These are phyloP conservation scores for Hericium erinaceus DNA, from an alignment of 768 basidiomycete genomes.

Conservation along the genomic window DNA sequence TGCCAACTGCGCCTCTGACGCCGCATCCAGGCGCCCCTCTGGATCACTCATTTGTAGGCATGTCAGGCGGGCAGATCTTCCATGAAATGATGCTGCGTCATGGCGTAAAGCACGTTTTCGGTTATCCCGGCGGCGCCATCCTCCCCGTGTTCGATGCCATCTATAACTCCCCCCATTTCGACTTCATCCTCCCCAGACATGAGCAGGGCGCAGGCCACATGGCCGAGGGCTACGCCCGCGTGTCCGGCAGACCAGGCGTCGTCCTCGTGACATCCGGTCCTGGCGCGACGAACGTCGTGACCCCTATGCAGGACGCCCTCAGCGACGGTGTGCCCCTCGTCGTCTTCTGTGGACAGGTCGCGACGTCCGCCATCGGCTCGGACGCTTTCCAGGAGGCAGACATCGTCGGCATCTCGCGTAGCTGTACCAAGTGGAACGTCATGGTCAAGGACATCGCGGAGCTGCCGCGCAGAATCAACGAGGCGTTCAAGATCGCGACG, in stretches of 20 bases:
- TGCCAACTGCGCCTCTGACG: slow-evolving; percentile 26
- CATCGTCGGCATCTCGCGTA: slow-evolving; percentile 88
- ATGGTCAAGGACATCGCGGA: slow-evolving; percentile 98
- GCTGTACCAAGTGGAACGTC: slow-evolving; percentile 99
- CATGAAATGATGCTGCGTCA: slow-evolving; percentile 99
- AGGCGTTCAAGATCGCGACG: slow-evolving; percentile 98
- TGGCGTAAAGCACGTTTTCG: slow-evolving; percentile 92
- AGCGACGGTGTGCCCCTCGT: slow-evolving; percentile 91
- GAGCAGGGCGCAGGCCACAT: slow-evolving; percentile 99
- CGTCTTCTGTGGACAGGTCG: slow-evolving; percentile 97
- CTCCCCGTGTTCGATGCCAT: slow-evolving; percentile 99
- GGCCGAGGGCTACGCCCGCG: slow-evolving; percentile 97
- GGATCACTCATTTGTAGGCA: slow-evolving; percentile 84
- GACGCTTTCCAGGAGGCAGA: slow-evolving; percentile 99
- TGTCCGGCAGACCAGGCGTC: slow-evolving; percentile 96
- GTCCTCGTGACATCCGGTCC: slow-evolving; percentile 97
- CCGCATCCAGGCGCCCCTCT: slow-evolving; percentile 39
- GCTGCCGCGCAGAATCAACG: slow-evolving; percentile 91
- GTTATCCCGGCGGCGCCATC: slow-evolving; percentile 97
- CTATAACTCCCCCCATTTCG: slow-evolving; percentile 89
- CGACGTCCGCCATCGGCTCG: slow-evolving; percentile 96
- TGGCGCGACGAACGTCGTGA: slow-evolving; percentile 95
- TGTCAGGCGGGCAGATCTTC: slow-evolving; percentile 95
- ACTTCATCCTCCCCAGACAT: slow-evolving; percentile 92
- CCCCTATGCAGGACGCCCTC: slow-evolving; percentile 95